Conservation (phyloP, 257 asterid genomes). For the Dorcoceras hygrometricum region DNA sequence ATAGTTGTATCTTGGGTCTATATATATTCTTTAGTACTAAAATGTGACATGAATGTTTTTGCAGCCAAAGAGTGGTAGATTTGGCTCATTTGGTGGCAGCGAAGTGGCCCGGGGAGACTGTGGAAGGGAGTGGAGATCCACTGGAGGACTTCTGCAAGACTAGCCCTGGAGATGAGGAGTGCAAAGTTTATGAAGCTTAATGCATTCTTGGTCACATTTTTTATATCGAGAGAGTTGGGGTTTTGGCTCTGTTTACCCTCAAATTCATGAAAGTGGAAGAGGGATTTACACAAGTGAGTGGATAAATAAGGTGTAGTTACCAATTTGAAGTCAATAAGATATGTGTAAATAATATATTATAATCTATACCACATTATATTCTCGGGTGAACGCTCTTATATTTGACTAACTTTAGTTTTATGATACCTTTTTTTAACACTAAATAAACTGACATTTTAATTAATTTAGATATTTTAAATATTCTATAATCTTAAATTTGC, state of each 20-base stretch:
- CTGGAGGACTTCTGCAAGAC: constrained; percentile 80
- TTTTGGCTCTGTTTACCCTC: constrained; percentile 20
- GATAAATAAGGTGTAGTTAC: neutral
- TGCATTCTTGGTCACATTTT: neutral
- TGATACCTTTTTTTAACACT: too few relatives aligned
- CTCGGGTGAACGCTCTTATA: too few relatives aligned
- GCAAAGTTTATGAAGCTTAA: constrained; percentile 78
- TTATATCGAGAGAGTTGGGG: constrained; percentile 22
- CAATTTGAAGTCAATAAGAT: neutral
- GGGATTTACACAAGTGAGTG: neutral
- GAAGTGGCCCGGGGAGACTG: constrained; percentile 70
- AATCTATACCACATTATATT: too few relatives aligned
- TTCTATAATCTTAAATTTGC: too few relatives aligned
- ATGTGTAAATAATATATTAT: too few relatives aligned
- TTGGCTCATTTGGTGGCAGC: constrained; percentile 85
- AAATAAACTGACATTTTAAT: too few relatives aligned
- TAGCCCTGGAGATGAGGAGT: constrained; percentile 73
- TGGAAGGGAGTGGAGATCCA: constrained; percentile 63
- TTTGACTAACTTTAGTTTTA: too few relatives aligned
- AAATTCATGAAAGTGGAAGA: constrained; percentile 11
- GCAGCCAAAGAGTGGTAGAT: constrained; percentile 91
- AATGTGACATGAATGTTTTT: constrained; percentile 2
- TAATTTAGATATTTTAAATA: too few relatives aligned
- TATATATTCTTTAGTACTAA: too few relatives aligned
- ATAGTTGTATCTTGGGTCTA: too few relatives aligned